phyloP scores from a whole-genome alignment of 73 alveolate genomes.

The Paraurostyla sp. region DNA sequence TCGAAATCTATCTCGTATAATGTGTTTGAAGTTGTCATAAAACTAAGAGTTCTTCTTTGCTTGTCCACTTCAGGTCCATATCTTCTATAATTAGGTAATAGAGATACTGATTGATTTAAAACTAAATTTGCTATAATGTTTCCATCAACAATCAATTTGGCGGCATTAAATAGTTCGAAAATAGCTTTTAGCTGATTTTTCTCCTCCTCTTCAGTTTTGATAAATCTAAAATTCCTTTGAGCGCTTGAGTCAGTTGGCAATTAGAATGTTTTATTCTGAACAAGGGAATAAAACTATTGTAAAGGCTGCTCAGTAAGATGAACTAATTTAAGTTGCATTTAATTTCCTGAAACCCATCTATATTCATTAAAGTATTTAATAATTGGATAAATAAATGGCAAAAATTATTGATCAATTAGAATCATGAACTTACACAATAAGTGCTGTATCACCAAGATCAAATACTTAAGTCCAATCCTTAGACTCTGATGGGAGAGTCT shows the following conservation, averaged over 20 bases:
- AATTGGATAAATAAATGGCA: not conserved
- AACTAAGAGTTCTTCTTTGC: slow-evolving; percentile 30
- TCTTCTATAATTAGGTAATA: not conserved
- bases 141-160: slow-evolving; percentile 46
- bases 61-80: slow-evolving; percentile 4
- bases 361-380: not conserved
- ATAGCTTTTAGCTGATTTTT: not conserved
- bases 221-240: not conserved
- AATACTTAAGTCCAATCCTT: slow-evolving; percentile 51
- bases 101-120: not conserved
- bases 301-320: slow-evolving; percentile 41
- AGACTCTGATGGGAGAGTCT: not conserved
- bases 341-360: not conserved
- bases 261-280: not conserved
- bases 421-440: slow-evolving; percentile 11
- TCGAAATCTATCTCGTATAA: slow-evolving; percentile 33
- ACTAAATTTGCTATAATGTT: slow-evolving; percentile 3
- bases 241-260: not conserved
- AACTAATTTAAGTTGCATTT: not conserved
- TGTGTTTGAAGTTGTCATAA: slow-evolving; percentile 6
- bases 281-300: not conserved
- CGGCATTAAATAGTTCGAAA: not conserved
- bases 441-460: slow-evolving; percentile 46
- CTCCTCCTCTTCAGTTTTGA: slow-evolving; percentile 6
- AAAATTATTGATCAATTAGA: not conserved